phyloP scores from a whole-genome alignment of 2,329 filamentous ascomycete genomes.

The Metarhizium album region DNA sequence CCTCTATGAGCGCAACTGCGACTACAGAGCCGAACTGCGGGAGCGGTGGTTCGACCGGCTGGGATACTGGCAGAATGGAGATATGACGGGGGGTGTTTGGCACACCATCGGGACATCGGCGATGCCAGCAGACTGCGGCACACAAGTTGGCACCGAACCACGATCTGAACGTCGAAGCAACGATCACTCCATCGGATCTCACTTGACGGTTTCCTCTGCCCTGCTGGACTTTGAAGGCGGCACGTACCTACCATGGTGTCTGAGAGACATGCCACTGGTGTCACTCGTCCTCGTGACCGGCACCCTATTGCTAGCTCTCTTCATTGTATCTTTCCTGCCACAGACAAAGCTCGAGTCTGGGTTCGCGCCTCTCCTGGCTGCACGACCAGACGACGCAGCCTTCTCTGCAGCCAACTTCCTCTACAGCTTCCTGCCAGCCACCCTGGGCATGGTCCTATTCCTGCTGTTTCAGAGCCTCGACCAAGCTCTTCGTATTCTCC shows the following conservation, averaged over 20 bases:
- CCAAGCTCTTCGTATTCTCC: slow-evolving; percentile 51
- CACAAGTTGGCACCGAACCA: not conserved
- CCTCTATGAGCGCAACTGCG: slow-evolving; percentile 36
- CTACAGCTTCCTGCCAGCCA: slow-evolving; percentile 64
- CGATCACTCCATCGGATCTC: slow-evolving; percentile 21
- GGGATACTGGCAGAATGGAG: slow-evolving; percentile 75
- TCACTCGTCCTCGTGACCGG: slow-evolving; percentile 51
- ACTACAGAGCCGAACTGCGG: slow-evolving; percentile 42
- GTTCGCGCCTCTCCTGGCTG: slow-evolving; percentile 58
- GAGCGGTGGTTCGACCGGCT: slow-evolving; percentile 56
- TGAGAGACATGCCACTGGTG: slow-evolving; percentile 56
- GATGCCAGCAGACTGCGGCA: slow-evolving; percentile 14
- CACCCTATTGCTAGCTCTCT: slow-evolving; percentile 55
- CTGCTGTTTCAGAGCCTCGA: slow-evolving; percentile 58
- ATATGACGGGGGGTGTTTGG: slow-evolving; percentile 58
- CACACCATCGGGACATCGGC: slow-evolving; percentile 58
- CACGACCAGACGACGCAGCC: slow-evolving; percentile 47
- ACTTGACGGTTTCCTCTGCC: slow-evolving; percentile 14
- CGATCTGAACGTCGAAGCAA: slow-evolving; percentile 12
- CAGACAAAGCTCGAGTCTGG: slow-evolving; percentile 54
- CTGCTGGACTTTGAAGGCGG: slow-evolving; percentile 25
- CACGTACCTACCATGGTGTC: slow-evolving; percentile 66
- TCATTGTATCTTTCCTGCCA: slow-evolving; percentile 70
- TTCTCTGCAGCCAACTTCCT: slow-evolving; percentile 86
- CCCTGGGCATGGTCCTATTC: slow-evolving; percentile 57